Evolutionary conservation across 1,284 basidiomycete genomes (phyloP), one percentile per base, ranked within the genome.

Genomic region (Crocinoboletus sp.): DNA sequence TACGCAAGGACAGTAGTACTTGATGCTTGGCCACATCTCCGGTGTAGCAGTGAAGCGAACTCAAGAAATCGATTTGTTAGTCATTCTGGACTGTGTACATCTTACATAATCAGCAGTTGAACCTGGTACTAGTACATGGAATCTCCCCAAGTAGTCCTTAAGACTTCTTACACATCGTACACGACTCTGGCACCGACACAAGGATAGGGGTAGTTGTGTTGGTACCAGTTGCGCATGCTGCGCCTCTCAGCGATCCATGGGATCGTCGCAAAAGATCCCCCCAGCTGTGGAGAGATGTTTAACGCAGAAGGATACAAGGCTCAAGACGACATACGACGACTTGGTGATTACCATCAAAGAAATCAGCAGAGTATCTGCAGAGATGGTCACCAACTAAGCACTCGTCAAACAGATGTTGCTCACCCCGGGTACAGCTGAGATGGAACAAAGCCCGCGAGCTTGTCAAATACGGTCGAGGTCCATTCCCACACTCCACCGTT

Each of bases 401-500:
- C 6, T 16, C 2, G 6, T 25, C 11, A 10, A 37, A 25, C 12
- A 2, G 1, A 33, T 20, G 13, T 24, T 39, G 56, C 70, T 43
- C 56, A 81, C 76, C 89, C 93, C 20, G 94, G 93, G 62, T 96
- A 97, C 43, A 94, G 64, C 37, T 69, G 69, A 4, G 89, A 91
- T 8, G 81, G 70, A 37, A 74, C 71, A 63, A 87, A 98, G 0
- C 91, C 93, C 2, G 89, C 82, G 54, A 82, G 75, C 29, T 71
- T 74, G 22, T 81, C 79, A 41, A 95, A 79, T 22, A 74, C 53
- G 6, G 92, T 94, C 19, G 84, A 85, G 4, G 95, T 97, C 94
- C 94, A 98, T 69, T 97, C 94, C 93, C 94, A 99, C n/a, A 96
- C 86, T 15, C 95, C 95, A 15, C 95, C 95, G 56, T 98, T 97